phyloP scores from a whole-genome alignment of 2,329 filamentous ascomycete genomes.

The Pseudocercospora crystallina region DNA sequence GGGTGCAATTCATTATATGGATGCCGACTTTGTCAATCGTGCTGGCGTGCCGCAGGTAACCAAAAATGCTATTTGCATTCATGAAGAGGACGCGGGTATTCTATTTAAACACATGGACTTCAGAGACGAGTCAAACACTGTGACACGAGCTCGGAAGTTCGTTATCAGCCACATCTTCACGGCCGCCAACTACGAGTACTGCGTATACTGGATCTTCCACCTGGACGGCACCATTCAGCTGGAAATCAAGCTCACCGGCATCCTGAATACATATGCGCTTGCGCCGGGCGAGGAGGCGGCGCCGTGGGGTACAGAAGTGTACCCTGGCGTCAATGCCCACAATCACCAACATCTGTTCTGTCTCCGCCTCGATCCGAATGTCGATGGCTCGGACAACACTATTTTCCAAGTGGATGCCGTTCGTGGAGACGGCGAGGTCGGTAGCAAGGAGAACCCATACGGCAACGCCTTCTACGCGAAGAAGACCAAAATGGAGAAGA shows the following conservation, averaged over 20 bases:
- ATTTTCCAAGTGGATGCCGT: conserved; percentile 80
- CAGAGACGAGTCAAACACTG: conserved; percentile 81
- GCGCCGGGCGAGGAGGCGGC: conserved; percentile 75
- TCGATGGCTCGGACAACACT: conserved; percentile 82
- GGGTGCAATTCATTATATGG: conserved; percentile 86
- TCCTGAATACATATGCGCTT: conserved; percentile 88
- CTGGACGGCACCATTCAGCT: conserved; percentile 90
- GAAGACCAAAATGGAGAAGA: conserved; percentile 75
- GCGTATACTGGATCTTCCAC: conserved; percentile 82
- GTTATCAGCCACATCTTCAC: conserved; percentile 91
- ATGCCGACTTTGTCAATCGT: conserved; percentile 78
- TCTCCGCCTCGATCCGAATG: conserved; percentile 79
- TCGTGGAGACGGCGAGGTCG: conserved; percentile 69
- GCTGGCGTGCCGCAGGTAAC: conserved; percentile 71
- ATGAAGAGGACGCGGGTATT: conserved; percentile 89
- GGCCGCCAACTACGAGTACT: conserved; percentile 94
- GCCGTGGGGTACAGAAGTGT: conserved; percentile 90
- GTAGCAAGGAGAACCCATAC: conserved; percentile 79
- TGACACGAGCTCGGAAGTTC: conserved; percentile 82
- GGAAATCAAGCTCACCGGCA: conserved; percentile 85
- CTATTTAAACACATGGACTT: conserved; percentile 89
- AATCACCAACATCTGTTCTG: conserved; percentile 97
- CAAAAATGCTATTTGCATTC: conserved; percentile 93
- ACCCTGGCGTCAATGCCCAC: conserved; percentile 87
- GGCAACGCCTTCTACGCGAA: conserved; percentile 88